Evolutionary conservation across 2,329 filamentous ascomycete genomes (phyloP), one percentile per base, ranked within the genome.

Genomic region (Diaporthe nobilis): DNA sequence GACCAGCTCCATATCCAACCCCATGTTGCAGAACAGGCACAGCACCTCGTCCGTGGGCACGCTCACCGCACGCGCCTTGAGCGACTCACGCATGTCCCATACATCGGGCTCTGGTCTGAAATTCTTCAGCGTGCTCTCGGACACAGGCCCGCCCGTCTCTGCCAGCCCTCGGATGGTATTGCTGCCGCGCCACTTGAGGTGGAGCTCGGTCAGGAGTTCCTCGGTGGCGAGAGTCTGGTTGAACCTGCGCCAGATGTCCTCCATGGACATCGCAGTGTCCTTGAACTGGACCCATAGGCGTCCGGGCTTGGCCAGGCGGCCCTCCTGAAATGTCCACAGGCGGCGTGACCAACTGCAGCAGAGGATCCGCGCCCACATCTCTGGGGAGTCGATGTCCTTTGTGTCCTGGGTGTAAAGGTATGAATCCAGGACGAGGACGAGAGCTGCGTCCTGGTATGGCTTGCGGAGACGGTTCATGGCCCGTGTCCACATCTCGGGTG

Each of bases 271-370:
- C 10, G 47, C n/a, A 8, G 20, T 31, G 28, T 70, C 47, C 47
- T 49, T 53, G n/a, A 70, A 70, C 20, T 28, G 47, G 4, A 70
- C 31, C 17, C 47, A 53, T 12, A 70, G 65, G 22, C 57, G 57
- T 22, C 34, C 57, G 12, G 47, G 65, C n/a, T 28, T 70, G 17
- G 65, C 47, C 20, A 70, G 65, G 25, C 47, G 65, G 31, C 47
- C 65, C 31, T 70, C 65, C 47, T 70, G 65, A 13, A 55, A 70
- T 22, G 65, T 70, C 65, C 65, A 70, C 37, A 70, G 47, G 12
- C 65, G 65, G 28, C 65, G 65, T 22, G 51, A 53, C 65, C 65
- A 70, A 7, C 47, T 53, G 31, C 47, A 70, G 47, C 47, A 70
- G 47, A 70, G 47, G 22, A 70, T 20, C 47, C 47, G 65, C 20